Base-by-base conservation (phyloP, 2,329 filamentous ascomycete species). In the Orbilia quercus region DNA sequence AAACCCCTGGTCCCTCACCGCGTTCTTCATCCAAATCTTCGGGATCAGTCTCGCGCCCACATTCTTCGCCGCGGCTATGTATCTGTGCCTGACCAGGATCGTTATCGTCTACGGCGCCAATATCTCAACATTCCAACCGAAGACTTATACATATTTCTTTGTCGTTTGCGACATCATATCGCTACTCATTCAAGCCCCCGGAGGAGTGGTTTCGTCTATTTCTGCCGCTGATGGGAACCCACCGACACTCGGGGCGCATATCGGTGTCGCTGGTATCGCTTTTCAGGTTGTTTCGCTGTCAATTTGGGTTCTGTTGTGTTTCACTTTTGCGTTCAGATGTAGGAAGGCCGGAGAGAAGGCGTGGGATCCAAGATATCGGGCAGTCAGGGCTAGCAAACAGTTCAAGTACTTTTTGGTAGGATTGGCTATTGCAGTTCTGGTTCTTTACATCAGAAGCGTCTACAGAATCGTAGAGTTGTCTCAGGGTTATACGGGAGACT, bases 401-500 rank as follows among this genome's bases (percentile, higher is more conserved):
- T 73, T 73, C 25, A 73, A 60, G 34, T 16, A 44, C 0, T 89
- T 89, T 79, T 79, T 88, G 6, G 77, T 76, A n/a, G 85, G 84
- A 7, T 82, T 90, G 18, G 78, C 81, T 0, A 78, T 90, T 2
- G 84, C 87, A 1, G 88, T 87, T 18, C 60, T 89, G 9, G 84
- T 83, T 76, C 87, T 91, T 76, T 85, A 90, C 74, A 31, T 63
- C 1, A 57, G 89, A 9, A 88, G 85, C 75, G 84, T 87, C 45
- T 91, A 87, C 79, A 84, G 89, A 64, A 85, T 89, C 22, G 85
- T 85, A 0, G 88, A 91, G 82, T 81, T 91, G 73, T 86, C 84
- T 76, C 82, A 84, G 55, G 88, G 89, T 0, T 91, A 87, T 84
- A 80, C 78, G 1, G 87, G 88, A 0, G 80, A 83, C 38, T 79